A percentile compares a stretch with the other conserved stretches of the same genome.
Evolutionary conservation across 768 basidiomycete species (phyloP).

Genomic region (Rubroboletus satanas): DNA sequence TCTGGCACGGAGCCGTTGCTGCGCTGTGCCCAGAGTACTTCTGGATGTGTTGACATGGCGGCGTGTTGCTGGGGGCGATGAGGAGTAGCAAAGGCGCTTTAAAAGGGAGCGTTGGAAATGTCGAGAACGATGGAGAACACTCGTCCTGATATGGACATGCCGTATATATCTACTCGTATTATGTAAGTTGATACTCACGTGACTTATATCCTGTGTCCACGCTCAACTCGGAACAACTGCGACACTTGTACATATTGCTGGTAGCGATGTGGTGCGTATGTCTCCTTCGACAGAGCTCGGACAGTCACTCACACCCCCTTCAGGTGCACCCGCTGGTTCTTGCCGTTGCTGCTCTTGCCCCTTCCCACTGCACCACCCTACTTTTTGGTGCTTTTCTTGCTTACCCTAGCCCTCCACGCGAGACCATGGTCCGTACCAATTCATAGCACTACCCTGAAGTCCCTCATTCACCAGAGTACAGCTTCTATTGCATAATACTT

Average conservation of each 20-base stretch:
- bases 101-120: slow-evolving; percentile 24
- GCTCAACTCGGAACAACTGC: neutral
- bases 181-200: slow-evolving; percentile 21
- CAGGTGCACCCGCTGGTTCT: slow-evolving; percentile 86
- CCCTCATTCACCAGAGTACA: slow-evolving; percentile 28
- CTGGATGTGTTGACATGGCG: slow-evolving; percentile 61
- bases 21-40: slow-evolving; percentile 94
- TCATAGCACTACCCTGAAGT: neutral
- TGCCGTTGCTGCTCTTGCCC: slow-evolving; percentile 72
- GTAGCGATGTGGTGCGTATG: slow-evolving; percentile 54
- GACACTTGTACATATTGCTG: neutral
- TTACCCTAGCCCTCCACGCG: slow-evolving; percentile 76
- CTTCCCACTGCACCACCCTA: slow-evolving; percentile 78
- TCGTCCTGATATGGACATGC: slow-evolving; percentile 15
- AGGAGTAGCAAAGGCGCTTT: slow-evolving; percentile 1
- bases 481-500: slow-evolving; percentile 84
- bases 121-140: slow-evolving; percentile 32
- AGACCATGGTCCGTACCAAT: slow-evolving; percentile 66
- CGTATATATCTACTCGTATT: neutral
- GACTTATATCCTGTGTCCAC: neutral
- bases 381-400: slow-evolving; percentile 72
- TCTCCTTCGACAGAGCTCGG: neutral
- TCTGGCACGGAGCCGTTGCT: slow-evolving; percentile 59
- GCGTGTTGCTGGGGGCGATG: slow-evolving; percentile 9
- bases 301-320: neutral